Evolutionary conservation across 1,284 basidiomycete species (phyloP).

Genomic region (Irpex sp.): DNA sequence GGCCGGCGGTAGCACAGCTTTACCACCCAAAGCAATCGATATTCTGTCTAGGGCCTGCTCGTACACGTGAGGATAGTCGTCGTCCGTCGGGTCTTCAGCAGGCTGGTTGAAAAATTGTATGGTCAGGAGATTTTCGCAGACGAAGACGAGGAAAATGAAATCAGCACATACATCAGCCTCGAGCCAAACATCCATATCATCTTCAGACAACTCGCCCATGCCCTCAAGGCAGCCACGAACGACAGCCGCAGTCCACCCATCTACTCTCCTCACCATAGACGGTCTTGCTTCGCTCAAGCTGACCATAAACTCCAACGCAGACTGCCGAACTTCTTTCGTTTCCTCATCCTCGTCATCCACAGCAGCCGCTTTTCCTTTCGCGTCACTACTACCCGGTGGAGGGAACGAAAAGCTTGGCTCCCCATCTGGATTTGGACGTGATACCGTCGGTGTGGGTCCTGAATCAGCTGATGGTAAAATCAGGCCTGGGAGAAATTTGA

Average conservation of each 20-base stretch:
- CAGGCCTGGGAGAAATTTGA: conserved; percentile 63
- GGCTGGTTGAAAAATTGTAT: conserved; percentile 36
- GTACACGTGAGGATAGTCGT: conserved; percentile 68
- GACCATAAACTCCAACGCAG: conserved; percentile 75
- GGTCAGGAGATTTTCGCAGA: background rate
- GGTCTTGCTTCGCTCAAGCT: conserved; percentile 67
- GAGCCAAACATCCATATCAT: conserved; percentile 61
- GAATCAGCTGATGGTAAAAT: conserved; percentile 62
- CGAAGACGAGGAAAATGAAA: background rate
- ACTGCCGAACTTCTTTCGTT: conserved; percentile 54
- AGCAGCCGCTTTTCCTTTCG: conserved; percentile 22
- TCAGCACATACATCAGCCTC: conserved; percentile 60
- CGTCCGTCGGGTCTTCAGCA: conserved; percentile 67
- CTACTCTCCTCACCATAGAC: conserved; percentile 58
- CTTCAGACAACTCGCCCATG: conserved; percentile 72
- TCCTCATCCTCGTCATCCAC: conserved; percentile 42
- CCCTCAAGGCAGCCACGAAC: conserved; percentile 74
- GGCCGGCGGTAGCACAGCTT: conserved; percentile 66
- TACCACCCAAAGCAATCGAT: conserved; percentile 71
- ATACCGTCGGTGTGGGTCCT: conserved; percentile 72
- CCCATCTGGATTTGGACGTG: conserved; percentile 53
- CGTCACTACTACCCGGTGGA: conserved; percentile 23
- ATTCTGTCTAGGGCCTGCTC: conserved; percentile 78
- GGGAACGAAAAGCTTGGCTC: conserved; percentile 51
- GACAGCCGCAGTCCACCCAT: conserved; percentile 65